Conservation (phyloP, 2,329 filamentous ascomycete species). For the Botrytis squamosa region DNA sequence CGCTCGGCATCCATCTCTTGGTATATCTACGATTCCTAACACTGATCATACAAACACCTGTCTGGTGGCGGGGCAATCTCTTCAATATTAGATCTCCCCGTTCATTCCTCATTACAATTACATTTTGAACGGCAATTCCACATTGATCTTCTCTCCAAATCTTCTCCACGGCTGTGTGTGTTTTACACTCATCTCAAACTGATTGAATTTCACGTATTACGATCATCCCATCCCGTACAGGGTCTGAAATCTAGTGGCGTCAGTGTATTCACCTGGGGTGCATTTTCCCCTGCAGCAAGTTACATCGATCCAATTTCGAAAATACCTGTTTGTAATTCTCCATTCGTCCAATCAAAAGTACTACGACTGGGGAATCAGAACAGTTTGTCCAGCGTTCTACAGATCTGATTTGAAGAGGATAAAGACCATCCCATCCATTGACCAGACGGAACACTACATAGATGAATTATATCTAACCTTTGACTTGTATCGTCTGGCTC, state of each 20-base stretch:
- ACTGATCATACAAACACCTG: not conserved
- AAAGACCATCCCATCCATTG: not conserved
- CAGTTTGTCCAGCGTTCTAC: not conserved
- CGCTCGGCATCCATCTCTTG: not conserved
- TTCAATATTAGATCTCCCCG: not conserved
- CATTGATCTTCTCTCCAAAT: not conserved
- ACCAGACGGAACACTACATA: not conserved
- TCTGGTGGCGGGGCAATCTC: not conserved
- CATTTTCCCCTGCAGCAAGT: constrained; percentile 4
- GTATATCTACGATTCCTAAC: not conserved
- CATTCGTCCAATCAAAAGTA: not conserved
- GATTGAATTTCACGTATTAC: not conserved
- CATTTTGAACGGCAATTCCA: not conserved
- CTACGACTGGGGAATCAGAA: not conserved
- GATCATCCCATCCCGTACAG: not conserved
- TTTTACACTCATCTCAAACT: not conserved
- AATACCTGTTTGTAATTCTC: not conserved
- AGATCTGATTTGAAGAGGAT: not conserved
- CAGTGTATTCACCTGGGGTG: not conserved
- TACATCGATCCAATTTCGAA: constrained; percentile 9
- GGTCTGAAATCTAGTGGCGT: constrained; percentile 7
- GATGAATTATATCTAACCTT: not conserved
- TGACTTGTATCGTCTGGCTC: not conserved
- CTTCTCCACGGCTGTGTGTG: not conserved
- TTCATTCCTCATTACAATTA: not conserved